phyloP scores from a whole-genome alignment of 345 rosid genomes.

The Garcia nutans region DNA sequence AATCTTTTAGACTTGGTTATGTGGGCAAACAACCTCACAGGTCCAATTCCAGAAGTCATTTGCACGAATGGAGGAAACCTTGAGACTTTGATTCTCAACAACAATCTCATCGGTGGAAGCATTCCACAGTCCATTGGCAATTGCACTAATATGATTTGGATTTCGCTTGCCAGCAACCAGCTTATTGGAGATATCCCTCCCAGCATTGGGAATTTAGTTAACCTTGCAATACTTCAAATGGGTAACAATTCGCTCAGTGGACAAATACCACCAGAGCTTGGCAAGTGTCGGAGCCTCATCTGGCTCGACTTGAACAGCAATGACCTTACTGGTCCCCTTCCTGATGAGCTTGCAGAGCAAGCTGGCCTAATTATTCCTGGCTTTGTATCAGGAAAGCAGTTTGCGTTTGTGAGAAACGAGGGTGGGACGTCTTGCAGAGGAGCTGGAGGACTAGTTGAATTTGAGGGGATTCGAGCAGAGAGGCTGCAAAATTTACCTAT shows the following conservation, averaged over 20 bases:
- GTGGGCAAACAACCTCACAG: slow-evolving; percentile 96
- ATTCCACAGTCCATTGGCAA: slow-evolving; percentile 69
- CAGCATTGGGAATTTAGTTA: slow-evolving; percentile 58
- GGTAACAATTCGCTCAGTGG: slow-evolving; percentile 89
- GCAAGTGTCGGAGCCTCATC: slow-evolving; percentile 72
- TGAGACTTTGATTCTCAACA: slow-evolving; percentile 83
- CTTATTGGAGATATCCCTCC: slow-evolving; percentile 69
- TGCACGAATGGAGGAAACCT: slow-evolving; percentile 72
- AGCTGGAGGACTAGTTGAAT: slow-evolving; percentile 95
- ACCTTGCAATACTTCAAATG: slow-evolving; percentile 75
- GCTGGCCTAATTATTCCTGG: slow-evolving; percentile 78
- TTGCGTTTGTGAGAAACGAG: slow-evolving; percentile 92
- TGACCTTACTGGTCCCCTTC: slow-evolving; percentile 55
- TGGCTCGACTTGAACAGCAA: slow-evolving; percentile 98
- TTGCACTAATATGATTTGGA: slow-evolving; percentile 88
- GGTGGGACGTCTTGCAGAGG: slow-evolving; percentile 96
- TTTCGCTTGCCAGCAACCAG: slow-evolving; percentile 78
- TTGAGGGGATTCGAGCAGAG: slow-evolving; percentile 71
- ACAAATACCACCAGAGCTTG: slow-evolving; percentile 65
- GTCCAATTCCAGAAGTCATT: slow-evolving; percentile 69
- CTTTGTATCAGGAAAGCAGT: slow-evolving; percentile 82
- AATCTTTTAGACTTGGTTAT: slow-evolving; percentile 70
- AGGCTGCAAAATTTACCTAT: slow-evolving; percentile 69
- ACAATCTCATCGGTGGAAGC: slow-evolving; percentile 65
- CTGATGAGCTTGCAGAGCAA: slow-evolving; percentile 62